Conservation (phyloP, 352 stramenopile species). For the Nothophytophthora sp. region DNA sequence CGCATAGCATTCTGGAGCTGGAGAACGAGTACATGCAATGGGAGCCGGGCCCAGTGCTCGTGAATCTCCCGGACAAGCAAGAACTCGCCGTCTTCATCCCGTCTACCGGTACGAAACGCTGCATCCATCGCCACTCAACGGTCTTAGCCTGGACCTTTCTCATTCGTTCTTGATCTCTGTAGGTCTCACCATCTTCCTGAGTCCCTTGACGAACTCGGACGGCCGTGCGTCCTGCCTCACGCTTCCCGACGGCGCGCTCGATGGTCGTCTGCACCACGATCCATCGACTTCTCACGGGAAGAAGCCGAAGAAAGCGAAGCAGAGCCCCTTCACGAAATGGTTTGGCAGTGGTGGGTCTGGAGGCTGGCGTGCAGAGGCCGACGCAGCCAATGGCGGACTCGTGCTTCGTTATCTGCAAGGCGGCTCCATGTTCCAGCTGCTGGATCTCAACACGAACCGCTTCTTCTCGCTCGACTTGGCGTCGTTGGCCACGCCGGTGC, state of each 20-base stretch:
- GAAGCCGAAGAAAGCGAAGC: constrained; percentile 27
- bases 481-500: constrained; percentile 1
- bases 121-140: no score
- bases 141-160: no score
- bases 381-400: constrained; percentile 29
- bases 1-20: constrained; percentile 57
- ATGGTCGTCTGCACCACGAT: constrained; percentile 40
- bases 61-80: constrained; percentile 38
- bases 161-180: no score
- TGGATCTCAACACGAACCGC: constrained; percentile 38
- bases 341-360: constrained; percentile 25
- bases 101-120: constrained; percentile 33
- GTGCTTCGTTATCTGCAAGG: constrained; percentile 54
- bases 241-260: constrained; percentile 53
- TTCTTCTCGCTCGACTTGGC: constrained; percentile 57
- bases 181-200: constrained; percentile 54
- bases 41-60: constrained; percentile 49
- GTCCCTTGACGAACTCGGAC: constrained; percentile 34
- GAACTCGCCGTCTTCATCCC: constrained; percentile 65
- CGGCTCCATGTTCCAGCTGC: constrained; percentile 54
- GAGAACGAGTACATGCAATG: constrained; percentile 73
- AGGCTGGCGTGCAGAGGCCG: constrained; percentile 19
- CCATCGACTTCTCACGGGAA: constrained; percentile 1
- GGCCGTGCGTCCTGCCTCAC: constrained; percentile 54
- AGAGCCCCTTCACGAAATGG: constrained; percentile 54